Evolutionary conservation across 768 basidiomycete genomes (phyloP), one percentile per base, ranked within the genome.

Genomic region (Sporobolomyces pararoseus): DNA sequence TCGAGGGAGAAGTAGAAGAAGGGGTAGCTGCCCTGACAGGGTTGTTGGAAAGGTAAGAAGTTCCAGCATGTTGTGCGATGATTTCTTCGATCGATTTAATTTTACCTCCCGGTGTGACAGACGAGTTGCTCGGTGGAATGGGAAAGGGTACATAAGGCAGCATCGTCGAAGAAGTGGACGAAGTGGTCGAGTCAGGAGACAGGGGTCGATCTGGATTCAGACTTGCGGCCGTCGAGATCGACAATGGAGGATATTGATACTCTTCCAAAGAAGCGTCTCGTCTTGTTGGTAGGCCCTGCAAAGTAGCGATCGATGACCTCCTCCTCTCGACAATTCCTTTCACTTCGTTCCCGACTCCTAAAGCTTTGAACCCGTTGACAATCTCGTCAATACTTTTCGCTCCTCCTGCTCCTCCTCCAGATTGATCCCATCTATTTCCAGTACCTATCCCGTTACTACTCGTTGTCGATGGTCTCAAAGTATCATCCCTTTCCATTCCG

Each of bases 1-100:
- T 12, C 19, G 29, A 19, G 4, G 46, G 12, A 19, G 47, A 39
- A 10, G 47, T 14, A 54, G 17, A n/a, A 4, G 46, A 14, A 21
- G 47, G 34, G 4, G 47, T 14, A 54, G 31, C 19, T 46, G 27
- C n/a, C 31, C 42, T 4, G 31, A 16, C 14, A 17, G 0, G 37
- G 29, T 12, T 35, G 21, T 2, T 39, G 6, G 10, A 13, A 4
- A n/a, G 35, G 37, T 34, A 44, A 1, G 60, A 10, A 9, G 23
- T 7, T 16, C 60, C 69, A 16, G 66, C 66, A 25, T 72, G 71
- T 27, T 68, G 62, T 25, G 67, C 61, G 25, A 73, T 70, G 65
- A 73, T 73, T 61, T 73, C 72, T 7, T 65, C 72, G 52, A 73
- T 73, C 23, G 65, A 25, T 53, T 73, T 73, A 52, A 66, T 63